These are phyloP conservation scores for Stagonosporopsis tanaceti DNA, from an alignment of 2,329 filamentous ascomycete genomes.

Conservation along the genomic window DNA sequence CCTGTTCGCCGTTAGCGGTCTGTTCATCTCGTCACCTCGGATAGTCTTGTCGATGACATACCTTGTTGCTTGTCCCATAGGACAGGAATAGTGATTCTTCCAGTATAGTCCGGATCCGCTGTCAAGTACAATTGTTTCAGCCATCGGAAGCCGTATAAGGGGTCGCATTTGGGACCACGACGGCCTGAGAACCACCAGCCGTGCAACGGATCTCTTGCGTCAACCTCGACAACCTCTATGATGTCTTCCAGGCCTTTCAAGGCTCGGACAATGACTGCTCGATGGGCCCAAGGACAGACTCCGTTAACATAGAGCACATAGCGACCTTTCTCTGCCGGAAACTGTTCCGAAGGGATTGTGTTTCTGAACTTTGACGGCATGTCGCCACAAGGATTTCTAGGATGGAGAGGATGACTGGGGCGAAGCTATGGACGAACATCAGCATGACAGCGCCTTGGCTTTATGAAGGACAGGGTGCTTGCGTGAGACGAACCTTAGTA, in stretches of 20 bases:
- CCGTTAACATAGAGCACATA: conserved; percentile 69
- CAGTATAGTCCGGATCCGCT: conserved; percentile 61
- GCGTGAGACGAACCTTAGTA: conserved; percentile 14
- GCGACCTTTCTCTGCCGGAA: conserved; percentile 66
- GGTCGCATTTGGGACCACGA: conserved; percentile 39
- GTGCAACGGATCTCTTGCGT: conserved; percentile 39
- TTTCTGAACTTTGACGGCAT: conserved; percentile 57
- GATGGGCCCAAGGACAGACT: conserved; percentile 70
- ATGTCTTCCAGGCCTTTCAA: conserved; percentile 61
- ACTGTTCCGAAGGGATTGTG: conserved; percentile 62
- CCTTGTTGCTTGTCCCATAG: conserved; percentile 72
- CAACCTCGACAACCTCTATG: conserved; percentile 58
- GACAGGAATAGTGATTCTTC: conserved; percentile 81
- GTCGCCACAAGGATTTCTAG: conserved; percentile 1
- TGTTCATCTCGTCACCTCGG: not conserved
- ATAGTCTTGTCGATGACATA: conserved; percentile 2
- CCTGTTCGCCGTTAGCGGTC: conserved; percentile 27
- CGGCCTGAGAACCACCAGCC: conserved; percentile 46
- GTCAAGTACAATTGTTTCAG: conserved; percentile 75
- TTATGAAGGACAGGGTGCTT: not conserved
- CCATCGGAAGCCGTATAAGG: conserved; percentile 42
- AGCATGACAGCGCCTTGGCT: not conserved
- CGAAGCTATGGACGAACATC: not conserved
- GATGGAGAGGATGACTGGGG: not conserved
- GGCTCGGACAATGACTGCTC: conserved; percentile 56